Base-by-base conservation (phyloP, 2,329 filamentous ascomycete genomes). In the Monosporascus sp. region DNA sequence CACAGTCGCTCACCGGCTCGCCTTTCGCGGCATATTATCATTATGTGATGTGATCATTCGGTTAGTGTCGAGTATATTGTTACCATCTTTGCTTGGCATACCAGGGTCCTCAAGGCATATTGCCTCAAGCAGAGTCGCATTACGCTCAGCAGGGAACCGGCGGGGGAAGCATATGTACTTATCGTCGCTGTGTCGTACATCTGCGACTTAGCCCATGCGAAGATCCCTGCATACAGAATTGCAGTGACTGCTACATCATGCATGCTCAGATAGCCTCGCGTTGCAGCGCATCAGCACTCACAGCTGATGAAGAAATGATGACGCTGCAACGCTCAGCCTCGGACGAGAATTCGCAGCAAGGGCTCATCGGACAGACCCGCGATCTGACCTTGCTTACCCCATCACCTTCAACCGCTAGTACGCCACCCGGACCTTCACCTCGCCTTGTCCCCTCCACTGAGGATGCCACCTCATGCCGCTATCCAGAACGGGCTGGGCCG, bases 281-380 rank as follows among this genome's bases (percentile, higher is more conserved):
- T 31, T 24, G 43, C 24, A 46, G 5, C 43, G 15, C 43, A 31
- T 46, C 43, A 17, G 43, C 43, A 46, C 43, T 31, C 22, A n/a
- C 43, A 46, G 22, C 24, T 24, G 43, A 46, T 46, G 43, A 46
- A 46, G 43, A 31, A 46, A 5, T 20, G 17, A 20, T 20, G 17
- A 8, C 18, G 17, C 25, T n/a, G 24, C 22, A 4, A n/a, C 24
- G 6, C 15, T 46, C n/a, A 15, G 9, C 43, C 43, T 24, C 11
- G 45, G 43, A 27, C 35, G 15, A 25, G 9, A 22, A 58, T 52
- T 45, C 54, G 48, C 48, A 61, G 53, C 55, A 63, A 49, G 20
- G 5, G 54, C 63, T 67, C 64, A 64, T 66, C 63, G 60, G 60
- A 59, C 63, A 68, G 66, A 64, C 65, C 65, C 63, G 62, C 60